Evolutionary conservation across 2,329 filamentous ascomycete species (phyloP).

Genomic region (Neofusicoccum umdonicola): DNA sequence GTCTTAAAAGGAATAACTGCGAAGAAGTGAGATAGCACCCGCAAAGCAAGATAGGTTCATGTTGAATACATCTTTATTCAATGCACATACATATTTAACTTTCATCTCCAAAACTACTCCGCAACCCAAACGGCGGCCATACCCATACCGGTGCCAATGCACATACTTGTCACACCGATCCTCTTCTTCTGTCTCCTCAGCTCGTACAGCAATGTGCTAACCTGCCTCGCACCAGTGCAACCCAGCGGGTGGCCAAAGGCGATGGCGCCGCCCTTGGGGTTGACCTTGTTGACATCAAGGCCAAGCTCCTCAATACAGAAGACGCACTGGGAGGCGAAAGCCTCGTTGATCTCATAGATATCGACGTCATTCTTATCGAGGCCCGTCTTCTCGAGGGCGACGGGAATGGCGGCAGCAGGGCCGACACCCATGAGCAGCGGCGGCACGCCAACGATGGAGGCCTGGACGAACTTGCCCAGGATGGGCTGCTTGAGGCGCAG

Average conservation of each 20-base stretch:
- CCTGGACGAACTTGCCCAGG: constrained; percentile 86
- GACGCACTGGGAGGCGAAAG: constrained; percentile 90
- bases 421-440: constrained; percentile 95
- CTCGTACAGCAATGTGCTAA: constrained; percentile 89
- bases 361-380: constrained; percentile 84
- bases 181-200: constrained; percentile 78
- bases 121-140: constrained; percentile 97
- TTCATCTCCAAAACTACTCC: constrained; percentile 56
- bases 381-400: constrained; percentile 83
- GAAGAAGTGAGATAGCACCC: too few species aligned
- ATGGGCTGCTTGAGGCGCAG: constrained; percentile 84
- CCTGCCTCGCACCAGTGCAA: constrained; percentile 90
- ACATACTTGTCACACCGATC: constrained; percentile 94
- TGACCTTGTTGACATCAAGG: constrained; percentile 81
- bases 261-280: constrained; percentile 95
- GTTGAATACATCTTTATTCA: neutral
- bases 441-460: constrained; percentile 82
- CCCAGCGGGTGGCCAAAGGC: constrained; percentile 94
- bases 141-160: constrained; percentile 93
- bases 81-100: neutral
- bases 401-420: constrained; percentile 93
- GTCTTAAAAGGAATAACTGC: too few species aligned
- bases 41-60: neutral
- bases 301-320: constrained; percentile 90
- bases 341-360: constrained; percentile 99